A percentile compares a stretch with the other conserved stretches of the same genome.
Conservation (phyloP, 2,329 filamentous ascomycete species). For the Hymenoscyphus infarciens region DNA sequence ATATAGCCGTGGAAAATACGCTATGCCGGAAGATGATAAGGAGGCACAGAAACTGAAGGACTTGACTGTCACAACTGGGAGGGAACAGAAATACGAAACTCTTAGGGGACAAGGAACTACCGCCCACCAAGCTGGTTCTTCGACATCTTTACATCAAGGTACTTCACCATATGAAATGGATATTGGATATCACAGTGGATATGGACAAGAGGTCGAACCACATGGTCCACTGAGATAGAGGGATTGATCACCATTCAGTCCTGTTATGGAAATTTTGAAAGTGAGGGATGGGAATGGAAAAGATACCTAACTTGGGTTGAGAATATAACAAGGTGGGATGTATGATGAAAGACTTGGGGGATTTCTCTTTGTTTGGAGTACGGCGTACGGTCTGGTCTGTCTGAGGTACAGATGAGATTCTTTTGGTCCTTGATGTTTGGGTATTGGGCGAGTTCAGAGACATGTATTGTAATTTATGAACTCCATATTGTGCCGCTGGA, state of each 20-base stretch:
- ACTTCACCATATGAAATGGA: slow-evolving; percentile 18
- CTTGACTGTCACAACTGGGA: slow-evolving; percentile 17
- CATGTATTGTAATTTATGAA: background rate
- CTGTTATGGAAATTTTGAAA: background rate
- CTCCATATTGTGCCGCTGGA: background rate
- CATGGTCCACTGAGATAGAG: slow-evolving; percentile 18
- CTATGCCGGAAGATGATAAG: slow-evolving; percentile 30
- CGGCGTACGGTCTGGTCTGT: background rate
- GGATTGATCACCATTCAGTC: background rate
- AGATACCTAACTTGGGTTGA: background rate
- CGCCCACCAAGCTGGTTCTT: background rate
- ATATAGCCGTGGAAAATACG: slow-evolving; percentile 23
- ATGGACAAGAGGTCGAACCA: slow-evolving; percentile 24
- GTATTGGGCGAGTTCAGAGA: background rate
- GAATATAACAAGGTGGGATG: background rate
- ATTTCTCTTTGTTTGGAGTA: background rate
- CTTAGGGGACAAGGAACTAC: slow-evolving; percentile 14
- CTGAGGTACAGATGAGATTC: no score
- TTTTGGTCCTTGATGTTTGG: background rate
- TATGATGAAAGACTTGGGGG: background rate
- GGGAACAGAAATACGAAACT: slow-evolving; percentile 22
- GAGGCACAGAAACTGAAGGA: slow-evolving; percentile 22
- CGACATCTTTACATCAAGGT: slow-evolving; percentile 2
- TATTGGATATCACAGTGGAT: slow-evolving; percentile 30
- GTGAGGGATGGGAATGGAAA: background rate